Base-by-base conservation (phyloP, 148 eudicot species). In the Rhododendron henanense region DNA sequence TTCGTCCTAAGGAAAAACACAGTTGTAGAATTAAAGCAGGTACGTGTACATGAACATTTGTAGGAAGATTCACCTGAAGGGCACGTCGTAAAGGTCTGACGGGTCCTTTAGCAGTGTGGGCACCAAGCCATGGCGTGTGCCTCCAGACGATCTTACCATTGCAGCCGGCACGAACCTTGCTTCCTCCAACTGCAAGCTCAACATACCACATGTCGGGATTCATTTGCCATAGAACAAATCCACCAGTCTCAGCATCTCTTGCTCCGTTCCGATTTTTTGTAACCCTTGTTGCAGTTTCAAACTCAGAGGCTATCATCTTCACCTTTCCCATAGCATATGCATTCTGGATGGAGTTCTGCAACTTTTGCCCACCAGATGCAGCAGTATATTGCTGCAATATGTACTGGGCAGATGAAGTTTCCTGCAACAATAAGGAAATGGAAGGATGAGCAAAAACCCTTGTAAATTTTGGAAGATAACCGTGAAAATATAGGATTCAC, bases 181-280 rank as follows among this genome's bases (percentile, higher is more conserved):
- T 90, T 59, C 91, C 92, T 18, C 92, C 91, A 23, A 89, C 92
- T 3, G 92, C 91, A 84, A 92, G 90, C 89, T 92, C 94, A 5
- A 92, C 91, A 85, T 90, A 92, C 94, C 94, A 92, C 94, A 90
- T 92, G 83, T 88, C 90, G 44, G 94, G 92, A 85, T 90, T 88
- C 94, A 92, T 92, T 85, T 91, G 94, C 94, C 94, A 92, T 37
- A 92, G 87, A 28, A 92, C 92, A 86, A 92, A 92, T 37, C 94
- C 92, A 63, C 94, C 94, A 2, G 90, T 84, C 83, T 92, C 92
- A 11, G 90, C 91, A 81, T 87, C 92, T 90, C 88, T 85, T n/a
- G 86, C 86, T 35, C 85, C 79, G 83, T 86, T 79, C 79, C 89
- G 79, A 69, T 81, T 87, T 81, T 92, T 92, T 35, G 86, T 51